Conservation (phyloP, 352 stramenopile species). For the Phytophthora hybrid region DNA sequence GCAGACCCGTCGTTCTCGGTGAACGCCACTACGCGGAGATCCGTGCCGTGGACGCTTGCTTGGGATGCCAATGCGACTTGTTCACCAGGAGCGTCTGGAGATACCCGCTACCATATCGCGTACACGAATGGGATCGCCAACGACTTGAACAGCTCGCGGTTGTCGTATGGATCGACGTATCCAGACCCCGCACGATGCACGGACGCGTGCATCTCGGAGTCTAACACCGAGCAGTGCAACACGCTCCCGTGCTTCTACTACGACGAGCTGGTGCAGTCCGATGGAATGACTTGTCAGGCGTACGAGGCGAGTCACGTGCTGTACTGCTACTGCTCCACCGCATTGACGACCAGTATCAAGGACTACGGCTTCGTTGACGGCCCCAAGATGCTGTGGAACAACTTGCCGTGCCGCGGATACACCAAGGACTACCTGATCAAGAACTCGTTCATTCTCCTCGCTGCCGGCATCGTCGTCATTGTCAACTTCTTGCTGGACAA, state of each 20-base stretch:
- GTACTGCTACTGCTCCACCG: constrained; percentile 56
- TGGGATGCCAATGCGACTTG: constrained; percentile 40
- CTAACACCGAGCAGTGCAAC: constrained; percentile 36
- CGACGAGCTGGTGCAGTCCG: constrained; percentile 26
- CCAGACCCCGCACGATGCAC: constrained; percentile 40
- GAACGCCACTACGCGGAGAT: constrained; percentile 9
- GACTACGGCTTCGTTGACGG: constrained; percentile 46
- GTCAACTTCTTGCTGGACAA: constrained; percentile 60
- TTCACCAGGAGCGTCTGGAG: constrained; percentile 15
- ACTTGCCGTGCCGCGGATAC: constrained; percentile 51
- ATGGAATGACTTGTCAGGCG: constrained; percentile 36
- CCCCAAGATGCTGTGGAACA: constrained; percentile 42
- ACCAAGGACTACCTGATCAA: constrained; percentile 56
- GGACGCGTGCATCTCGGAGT: constrained; percentile 48
- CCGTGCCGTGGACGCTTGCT: constrained; percentile 37
- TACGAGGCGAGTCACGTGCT: constrained; percentile 51
- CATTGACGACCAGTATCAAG: constrained; percentile 39
- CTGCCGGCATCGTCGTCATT: constrained; percentile 50
- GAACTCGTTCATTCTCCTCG: constrained; percentile 54
- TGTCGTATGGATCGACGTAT: constrained; percentile 22
- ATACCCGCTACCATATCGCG: constrained; percentile 43
- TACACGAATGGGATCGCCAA: constrained; percentile 45
- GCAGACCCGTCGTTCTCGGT: constrained; percentile 31
- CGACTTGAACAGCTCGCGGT: constrained; percentile 19
- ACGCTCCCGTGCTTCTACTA: constrained; percentile 62